phyloP scores from a whole-genome alignment of 495 filamentous ascomycete species.

The Chaetomium fimeti region DNA sequence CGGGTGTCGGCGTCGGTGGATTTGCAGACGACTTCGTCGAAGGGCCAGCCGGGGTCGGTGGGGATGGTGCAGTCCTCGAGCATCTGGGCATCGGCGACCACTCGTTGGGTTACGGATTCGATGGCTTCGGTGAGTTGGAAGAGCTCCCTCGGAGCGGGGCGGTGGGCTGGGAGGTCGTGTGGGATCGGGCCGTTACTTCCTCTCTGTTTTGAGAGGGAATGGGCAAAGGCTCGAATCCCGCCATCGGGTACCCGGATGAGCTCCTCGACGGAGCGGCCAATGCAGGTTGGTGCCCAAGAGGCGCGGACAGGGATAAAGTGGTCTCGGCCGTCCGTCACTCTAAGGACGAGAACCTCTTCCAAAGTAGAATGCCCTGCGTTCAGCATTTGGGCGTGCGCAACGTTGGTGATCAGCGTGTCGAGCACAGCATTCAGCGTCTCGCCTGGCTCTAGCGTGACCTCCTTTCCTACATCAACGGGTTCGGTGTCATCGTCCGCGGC shows the following conservation, averaged over 20 bases:
- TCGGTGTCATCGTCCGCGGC: conserved; percentile 38
- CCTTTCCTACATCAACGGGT: conserved; percentile 42
- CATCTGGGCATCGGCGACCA: conserved; percentile 82
- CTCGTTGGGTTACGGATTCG: conserved; percentile 70
- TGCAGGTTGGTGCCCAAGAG: conserved; percentile 75
- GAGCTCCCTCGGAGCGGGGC: conserved; percentile 69
- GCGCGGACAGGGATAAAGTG: conserved; percentile 84
- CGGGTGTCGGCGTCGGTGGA: conserved; percentile 30
- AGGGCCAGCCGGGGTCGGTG: conserved; percentile 69
- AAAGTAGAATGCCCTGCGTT: conserved; percentile 65
- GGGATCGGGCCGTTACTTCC: conserved; percentile 39
- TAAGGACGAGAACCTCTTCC: conserved; percentile 87
- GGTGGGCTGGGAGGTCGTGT: conserved; percentile 46
- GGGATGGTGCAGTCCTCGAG: conserved; percentile 61
- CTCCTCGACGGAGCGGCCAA: conserved; percentile 79
- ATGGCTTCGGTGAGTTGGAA: conserved; percentile 84
- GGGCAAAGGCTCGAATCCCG: conserved; percentile 55
- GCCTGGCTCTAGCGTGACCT: conserved; percentile 72
- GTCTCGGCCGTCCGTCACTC: conserved; percentile 79
- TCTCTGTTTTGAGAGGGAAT: conserved; percentile 29
- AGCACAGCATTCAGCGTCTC: conserved; percentile 72
- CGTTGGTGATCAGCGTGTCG: conserved; percentile 59
- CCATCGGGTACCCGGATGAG: conserved; percentile 81
- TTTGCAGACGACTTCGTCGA: conserved; percentile 50
- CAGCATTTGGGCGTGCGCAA: conserved; percentile 63